These are phyloP conservation scores for Stagonosporopsis vannaccii DNA, from an alignment of 2,329 filamentous ascomycete genomes.

Conservation along the genomic window DNA sequence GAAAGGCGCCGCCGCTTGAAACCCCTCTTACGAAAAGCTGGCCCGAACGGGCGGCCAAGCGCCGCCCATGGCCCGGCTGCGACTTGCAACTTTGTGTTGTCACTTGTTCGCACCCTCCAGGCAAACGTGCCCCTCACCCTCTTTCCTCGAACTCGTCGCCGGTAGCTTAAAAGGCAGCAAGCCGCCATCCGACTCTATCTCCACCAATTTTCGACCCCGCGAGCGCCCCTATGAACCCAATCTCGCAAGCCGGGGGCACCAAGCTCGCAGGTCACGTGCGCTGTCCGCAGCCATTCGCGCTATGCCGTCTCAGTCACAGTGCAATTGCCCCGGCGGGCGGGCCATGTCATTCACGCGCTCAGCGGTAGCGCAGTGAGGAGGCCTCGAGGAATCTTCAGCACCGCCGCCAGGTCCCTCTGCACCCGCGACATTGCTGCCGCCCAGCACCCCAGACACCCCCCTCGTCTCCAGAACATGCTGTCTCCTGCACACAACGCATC, in stretches of 20 bases:
- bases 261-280: slow-evolving; percentile 13
- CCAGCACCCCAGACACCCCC: slow-evolving; percentile 24
- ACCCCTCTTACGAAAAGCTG: slow-evolving; percentile 26
- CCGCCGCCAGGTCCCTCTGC: slow-evolving; percentile 35
- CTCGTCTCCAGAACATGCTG: slow-evolving; percentile 40
- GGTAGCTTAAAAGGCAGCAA: background rate
- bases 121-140: slow-evolving; percentile 31
- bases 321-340: slow-evolving; percentile 24
- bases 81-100: slow-evolving; percentile 31
- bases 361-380: slow-evolving; percentile 21
- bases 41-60: slow-evolving; percentile 23
- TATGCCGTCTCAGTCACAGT: slow-evolving; percentile 14
- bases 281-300: slow-evolving; percentile 3
- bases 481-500: slow-evolving; percentile 23
- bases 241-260: slow-evolving; percentile 10
- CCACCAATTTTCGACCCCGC: background rate
- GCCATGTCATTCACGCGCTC: slow-evolving; percentile 23
- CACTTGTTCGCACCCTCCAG: slow-evolving; percentile 26
- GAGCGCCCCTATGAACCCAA: slow-evolving; percentile 5
- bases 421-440: slow-evolving; percentile 37
- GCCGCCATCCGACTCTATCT: background rate
- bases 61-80: slow-evolving; percentile 21
- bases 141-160: slow-evolving; percentile 16
- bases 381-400: slow-evolving; percentile 19
- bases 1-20: slow-evolving; percentile 20